Evolutionary conservation across 2,329 filamentous ascomycete species (phyloP), one percentile per base, ranked within the genome.

Genomic region (Colletotrichum incanum): DNA sequence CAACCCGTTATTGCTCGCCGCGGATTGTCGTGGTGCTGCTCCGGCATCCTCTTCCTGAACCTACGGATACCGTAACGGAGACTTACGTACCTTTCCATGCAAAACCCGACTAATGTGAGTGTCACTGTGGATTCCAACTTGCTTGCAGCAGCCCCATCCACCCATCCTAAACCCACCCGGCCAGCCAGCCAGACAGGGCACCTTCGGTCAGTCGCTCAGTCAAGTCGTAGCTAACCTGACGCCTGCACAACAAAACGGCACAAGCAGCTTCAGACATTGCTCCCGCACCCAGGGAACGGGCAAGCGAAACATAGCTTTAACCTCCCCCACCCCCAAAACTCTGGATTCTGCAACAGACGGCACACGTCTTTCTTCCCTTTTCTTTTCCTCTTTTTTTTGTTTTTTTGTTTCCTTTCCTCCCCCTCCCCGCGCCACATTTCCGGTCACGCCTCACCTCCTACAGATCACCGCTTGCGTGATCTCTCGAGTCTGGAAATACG

Each of bases 311-410:
- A 64, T 67, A 16, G 54, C 47, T 52, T 55, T 31, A 45, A 34
- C 49, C 58, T 67, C 56, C 60, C 58, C 43, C 54, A 59, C 65
- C 56, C 68, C 65, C 31, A 64, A 68, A 63, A 55, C 26, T 55
- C 34, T 67, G n/a, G 52, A 23, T 52, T 34, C 65, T 72, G 69
- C 69, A 72, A 55, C 59, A 59, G 37, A 47, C 39, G 37, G n/a
- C n/a, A n/a, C n/a, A n/a, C n/a, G n/a, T 23, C 61, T 31, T 63
- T 66, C 54, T 28, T 34, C 31, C 6, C 16, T 39, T 45, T 55
- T 50, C 49, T 55, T 49, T 58, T 60, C 34, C 34, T 37, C 34
- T 11, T 8, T 37, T 37, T 37, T 34, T 34, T 34, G 31, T 34
- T 34, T 34, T 37, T 11, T 11, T 31, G 28, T 31, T 31, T 37